These are phyloP conservation scores for Eustoma russellianum DNA, from an alignment of 257 asterid genomes.

Conservation along the genomic window DNA sequence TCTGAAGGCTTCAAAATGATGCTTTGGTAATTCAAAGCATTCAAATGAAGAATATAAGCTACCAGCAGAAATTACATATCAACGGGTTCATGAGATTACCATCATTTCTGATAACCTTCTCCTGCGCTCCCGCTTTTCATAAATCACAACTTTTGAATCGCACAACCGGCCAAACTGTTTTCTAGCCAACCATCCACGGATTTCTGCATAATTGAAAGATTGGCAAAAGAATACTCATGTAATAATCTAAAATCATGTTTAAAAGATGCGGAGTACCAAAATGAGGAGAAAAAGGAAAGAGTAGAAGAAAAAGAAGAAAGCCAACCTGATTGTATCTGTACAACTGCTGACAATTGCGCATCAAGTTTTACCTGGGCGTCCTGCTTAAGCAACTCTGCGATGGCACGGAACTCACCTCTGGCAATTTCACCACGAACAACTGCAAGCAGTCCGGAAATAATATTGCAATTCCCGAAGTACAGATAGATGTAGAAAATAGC, in stretches of 20 bases:
- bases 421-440: conserved; percentile 85
- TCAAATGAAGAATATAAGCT: too few relatives aligned
- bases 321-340: conserved; percentile 82
- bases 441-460: conserved; percentile 20
- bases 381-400: conserved; percentile 27
- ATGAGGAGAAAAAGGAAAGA: too few relatives aligned
- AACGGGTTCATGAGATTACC: conserved; percentile 32
- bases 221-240: conserved; percentile 2
- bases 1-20: too few relatives aligned
- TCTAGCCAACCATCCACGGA: conserved; percentile 82
- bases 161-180: conserved; percentile 31
- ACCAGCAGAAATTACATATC: background rate
- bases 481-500: too few relatives aligned
- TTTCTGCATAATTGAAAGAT: conserved; percentile 31
- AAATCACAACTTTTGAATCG: conserved; percentile 22
- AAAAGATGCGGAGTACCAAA: conserved; percentile 2
- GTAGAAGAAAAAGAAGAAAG: conserved; percentile 4
- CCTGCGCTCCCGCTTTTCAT: conserved; percentile 26
- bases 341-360: conserved; percentile 38
- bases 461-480: background rate
- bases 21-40: too few relatives aligned
- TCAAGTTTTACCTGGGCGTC: conserved; percentile 31
- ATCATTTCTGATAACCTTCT: conserved; percentile 42
- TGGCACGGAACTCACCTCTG: conserved; percentile 42
- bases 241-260: conserved; percentile 1